Conservation (phyloP, 164 flowering plant species). For the Brasenia schreberi region DNA sequence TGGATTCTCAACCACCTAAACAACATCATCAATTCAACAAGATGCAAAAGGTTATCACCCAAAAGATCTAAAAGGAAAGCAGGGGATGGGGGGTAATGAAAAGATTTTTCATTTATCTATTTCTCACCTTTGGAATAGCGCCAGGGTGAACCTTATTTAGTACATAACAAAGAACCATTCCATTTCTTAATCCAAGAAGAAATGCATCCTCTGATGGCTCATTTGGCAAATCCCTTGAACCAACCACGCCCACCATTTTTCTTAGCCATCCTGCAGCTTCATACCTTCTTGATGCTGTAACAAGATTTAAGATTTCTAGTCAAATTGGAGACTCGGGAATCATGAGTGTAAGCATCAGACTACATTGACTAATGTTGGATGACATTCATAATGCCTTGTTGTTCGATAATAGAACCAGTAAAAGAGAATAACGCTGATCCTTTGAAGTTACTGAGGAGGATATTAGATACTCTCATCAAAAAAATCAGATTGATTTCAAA, state of each 20-base stretch:
- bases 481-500: too few species aligned
- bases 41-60: background rate
- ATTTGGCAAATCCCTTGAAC: slow-evolving; percentile 77
- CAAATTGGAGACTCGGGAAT: background rate
- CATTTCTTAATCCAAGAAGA: slow-evolving; percentile 71
- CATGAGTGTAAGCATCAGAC: background rate
- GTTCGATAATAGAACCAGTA: background rate
- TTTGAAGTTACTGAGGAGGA: too few species aligned
- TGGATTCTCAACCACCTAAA: slow-evolving; percentile 82
- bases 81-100: background rate
- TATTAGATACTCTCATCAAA: too few species aligned
- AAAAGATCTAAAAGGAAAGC: too few species aligned
- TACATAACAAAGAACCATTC: slow-evolving; percentile 67
- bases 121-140: slow-evolving; percentile 63
- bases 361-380: background rate
- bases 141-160: slow-evolving; percentile 79
- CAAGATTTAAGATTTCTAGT: background rate
- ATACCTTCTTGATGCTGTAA: slow-evolving; percentile 59
- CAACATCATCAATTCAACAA: background rate
- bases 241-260: slow-evolving; percentile 67
- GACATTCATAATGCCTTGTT: background rate
- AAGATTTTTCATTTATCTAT: background rate
- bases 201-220: slow-evolving; percentile 91
- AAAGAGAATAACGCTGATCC: too few species aligned
- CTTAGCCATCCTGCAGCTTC: slow-evolving; percentile 85